Evolutionary conservation across 176 grass and related monocot species (phyloP).

Genomic region (Carex kokanica): DNA sequence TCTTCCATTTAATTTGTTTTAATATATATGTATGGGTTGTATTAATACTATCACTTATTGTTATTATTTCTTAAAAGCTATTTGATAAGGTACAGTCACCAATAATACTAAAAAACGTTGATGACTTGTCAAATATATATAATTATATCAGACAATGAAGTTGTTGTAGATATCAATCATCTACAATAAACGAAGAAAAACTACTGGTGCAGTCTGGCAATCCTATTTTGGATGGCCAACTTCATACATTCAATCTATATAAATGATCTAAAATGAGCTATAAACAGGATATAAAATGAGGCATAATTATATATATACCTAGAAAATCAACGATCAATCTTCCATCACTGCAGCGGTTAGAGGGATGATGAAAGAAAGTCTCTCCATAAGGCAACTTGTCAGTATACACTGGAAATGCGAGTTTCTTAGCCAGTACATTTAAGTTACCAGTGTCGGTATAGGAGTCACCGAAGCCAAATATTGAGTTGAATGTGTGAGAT

Average conservation of each 20-base stretch:
- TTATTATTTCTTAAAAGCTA: no score
- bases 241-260: neutral
- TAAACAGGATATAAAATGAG: neutral
- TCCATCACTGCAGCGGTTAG: constrained; percentile 68
- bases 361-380: constrained; percentile 62
- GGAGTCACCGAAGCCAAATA: constrained; percentile 75
- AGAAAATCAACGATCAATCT: constrained; percentile 68
- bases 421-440: constrained; percentile 25
- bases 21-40: neutral
- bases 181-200: no score
- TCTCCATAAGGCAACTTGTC: constrained; percentile 56
- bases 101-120: no score
- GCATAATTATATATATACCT: constrained; percentile 15
- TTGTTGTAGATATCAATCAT: no score
- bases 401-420: constrained; percentile 37
- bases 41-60: no score
- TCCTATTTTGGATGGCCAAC: neutral
- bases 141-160: no score
- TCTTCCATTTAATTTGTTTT: neutral
- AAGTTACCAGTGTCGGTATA: constrained; percentile 75
- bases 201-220: neutral
- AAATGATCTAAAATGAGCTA: neutral
- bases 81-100: no score
- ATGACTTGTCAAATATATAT: no score
- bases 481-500: constrained; percentile 52